phyloP scores from a whole-genome alignment of 352 stramenopile genomes.

The Pythium plurisporium region DNA sequence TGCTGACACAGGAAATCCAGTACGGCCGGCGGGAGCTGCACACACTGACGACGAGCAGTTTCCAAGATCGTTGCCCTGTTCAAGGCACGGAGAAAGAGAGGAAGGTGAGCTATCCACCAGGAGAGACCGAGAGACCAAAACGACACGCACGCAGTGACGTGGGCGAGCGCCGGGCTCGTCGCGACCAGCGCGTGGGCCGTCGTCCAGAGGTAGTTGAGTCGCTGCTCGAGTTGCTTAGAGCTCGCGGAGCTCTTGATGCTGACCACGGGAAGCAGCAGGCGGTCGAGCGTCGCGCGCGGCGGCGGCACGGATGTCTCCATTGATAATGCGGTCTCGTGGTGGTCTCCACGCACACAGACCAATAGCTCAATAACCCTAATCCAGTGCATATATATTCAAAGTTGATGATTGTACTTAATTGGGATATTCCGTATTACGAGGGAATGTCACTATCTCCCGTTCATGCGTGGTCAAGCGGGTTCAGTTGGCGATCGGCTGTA shows the following conservation, averaged over 20 bases:
- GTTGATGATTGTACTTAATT: neutral
- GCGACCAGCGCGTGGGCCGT: slow-evolving; percentile 45
- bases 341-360: no score
- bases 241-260: slow-evolving; percentile 30
- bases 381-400: neutral
- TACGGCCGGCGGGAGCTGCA: slow-evolving; percentile 36
- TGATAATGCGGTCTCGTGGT: neutral
- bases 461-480: no score
- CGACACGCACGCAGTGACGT: slow-evolving; percentile 45
- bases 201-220: slow-evolving; percentile 64
- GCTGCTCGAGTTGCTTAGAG: slow-evolving; percentile 59
- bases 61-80: slow-evolving; percentile 52
- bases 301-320: neutral
- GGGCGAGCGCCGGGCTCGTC: slow-evolving; percentile 34
- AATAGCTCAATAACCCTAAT: neutral
- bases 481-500: no score
- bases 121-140: neutral
- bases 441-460: slow-evolving; percentile 9
- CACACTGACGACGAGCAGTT: slow-evolving; percentile 28
- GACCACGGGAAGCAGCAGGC: slow-evolving; percentile 38
- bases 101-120: no score
- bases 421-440: neutral
- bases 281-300: neutral
- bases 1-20: slow-evolving; percentile 66
- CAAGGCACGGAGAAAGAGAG: neutral